Evolutionary conservation across 2,329 filamentous ascomycete genomes (phyloP).

Genomic region (Lomentospora prolificans): DNA sequence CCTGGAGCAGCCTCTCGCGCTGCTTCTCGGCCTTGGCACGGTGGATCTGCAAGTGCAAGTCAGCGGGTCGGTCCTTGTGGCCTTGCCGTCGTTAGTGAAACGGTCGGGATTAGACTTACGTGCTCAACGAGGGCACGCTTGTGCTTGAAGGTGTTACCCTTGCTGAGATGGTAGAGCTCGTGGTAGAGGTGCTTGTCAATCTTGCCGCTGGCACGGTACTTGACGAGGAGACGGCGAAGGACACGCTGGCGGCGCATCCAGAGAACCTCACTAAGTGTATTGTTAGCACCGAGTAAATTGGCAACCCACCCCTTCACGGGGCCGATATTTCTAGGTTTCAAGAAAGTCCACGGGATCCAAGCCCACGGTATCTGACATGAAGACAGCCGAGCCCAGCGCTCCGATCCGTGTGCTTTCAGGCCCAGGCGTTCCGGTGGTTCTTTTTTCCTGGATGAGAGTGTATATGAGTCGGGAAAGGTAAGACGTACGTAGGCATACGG

Average conservation of each 20-base stretch:
- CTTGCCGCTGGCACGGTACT: slow-evolving; percentile 99
- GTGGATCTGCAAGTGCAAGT: slow-evolving; percentile 64
- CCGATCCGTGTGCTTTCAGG: too few relatives aligned
- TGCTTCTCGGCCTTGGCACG: slow-evolving; percentile 99
- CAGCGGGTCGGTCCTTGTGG: not conserved
- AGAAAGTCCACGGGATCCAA: too few relatives aligned
- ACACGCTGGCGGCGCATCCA: slow-evolving; percentile 99
- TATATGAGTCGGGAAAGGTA: not conserved
- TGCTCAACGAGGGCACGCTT: slow-evolving; percentile 99
- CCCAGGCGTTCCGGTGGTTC: too few relatives aligned
- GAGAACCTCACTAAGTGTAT: slow-evolving; percentile 67
- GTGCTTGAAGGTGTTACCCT: slow-evolving; percentile 99
- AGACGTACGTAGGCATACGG: slow-evolving; percentile 89
- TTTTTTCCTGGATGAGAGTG: too few relatives aligned
- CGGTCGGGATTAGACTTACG: slow-evolving; percentile 53
- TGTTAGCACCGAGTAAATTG: not conserved
- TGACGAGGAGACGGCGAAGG: slow-evolving; percentile 96
- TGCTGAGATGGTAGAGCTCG: slow-evolving; percentile 99
- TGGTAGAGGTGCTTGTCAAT: slow-evolving; percentile 99
- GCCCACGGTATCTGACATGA: too few relatives aligned
- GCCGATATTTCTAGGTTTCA: too few relatives aligned
- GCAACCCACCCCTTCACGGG: not conserved
- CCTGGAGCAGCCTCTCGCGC: slow-evolving; percentile 91
- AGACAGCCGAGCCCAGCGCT: too few relatives aligned
- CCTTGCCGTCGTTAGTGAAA: not conserved